phyloP scores from a whole-genome alignment of 1,284 basidiomycete species.

The Ceratobasidium theobromae region DNA sequence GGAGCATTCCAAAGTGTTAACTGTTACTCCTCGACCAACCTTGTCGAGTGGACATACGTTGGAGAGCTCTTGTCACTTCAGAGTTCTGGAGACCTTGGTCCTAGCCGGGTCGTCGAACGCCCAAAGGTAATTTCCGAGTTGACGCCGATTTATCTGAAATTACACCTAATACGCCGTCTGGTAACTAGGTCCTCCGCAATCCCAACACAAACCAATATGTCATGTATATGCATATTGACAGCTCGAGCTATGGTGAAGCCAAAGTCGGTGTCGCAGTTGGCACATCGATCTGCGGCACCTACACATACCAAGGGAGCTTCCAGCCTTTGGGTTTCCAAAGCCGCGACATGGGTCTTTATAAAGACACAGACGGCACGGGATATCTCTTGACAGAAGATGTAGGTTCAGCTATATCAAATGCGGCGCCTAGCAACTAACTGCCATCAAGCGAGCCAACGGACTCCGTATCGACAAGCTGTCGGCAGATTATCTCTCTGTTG shows the following conservation, averaged over 20 bases:
- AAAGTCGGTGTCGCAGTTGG: conserved; percentile 36
- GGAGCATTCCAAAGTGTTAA: conserved; percentile 33
- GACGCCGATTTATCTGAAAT: no score
- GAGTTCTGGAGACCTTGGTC: conserved; percentile 34
- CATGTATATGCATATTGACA: conserved; percentile 37
- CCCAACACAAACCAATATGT: conserved; percentile 30
- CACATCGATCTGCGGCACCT: conserved; percentile 33
- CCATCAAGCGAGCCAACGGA: conserved; percentile 32
- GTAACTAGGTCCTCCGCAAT: conserved; percentile 34
- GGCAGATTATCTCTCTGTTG: conserved; percentile 32
- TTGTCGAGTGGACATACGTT: conserved; percentile 35
- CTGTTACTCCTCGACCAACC: conserved; percentile 34
- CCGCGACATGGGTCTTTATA: conserved; percentile 36
- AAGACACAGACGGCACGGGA: conserved; percentile 34
- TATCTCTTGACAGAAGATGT: conserved; percentile 36
- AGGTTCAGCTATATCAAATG: neutral
- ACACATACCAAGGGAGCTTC: conserved; percentile 33
- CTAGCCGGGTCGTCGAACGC: conserved; percentile 33
- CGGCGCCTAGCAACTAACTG: neutral
- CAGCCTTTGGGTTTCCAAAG: conserved; percentile 34
- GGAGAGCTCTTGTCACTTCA: conserved; percentile 32
- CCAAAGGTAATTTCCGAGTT: conserved; percentile 35
- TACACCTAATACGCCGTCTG: no score
- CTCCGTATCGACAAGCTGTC: conserved; percentile 35
- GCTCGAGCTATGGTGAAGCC: conserved; percentile 35